These are phyloP conservation scores for Daldinia bambusicola DNA, from an alignment of 495 filamentous ascomycete genomes.

Conservation along the genomic window DNA sequence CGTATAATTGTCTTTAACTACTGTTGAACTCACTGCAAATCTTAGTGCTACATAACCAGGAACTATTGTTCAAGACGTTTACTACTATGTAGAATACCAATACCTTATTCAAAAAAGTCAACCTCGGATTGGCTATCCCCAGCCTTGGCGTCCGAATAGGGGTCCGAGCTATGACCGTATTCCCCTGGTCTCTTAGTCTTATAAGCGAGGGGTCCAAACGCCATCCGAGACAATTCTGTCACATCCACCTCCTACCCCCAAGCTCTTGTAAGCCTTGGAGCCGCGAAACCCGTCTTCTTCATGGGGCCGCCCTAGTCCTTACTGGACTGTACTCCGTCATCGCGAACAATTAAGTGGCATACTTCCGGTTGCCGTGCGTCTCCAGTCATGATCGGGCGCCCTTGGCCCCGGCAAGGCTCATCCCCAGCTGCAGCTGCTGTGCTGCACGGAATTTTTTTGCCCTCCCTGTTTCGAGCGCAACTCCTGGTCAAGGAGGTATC, in stretches of 20 bases:
- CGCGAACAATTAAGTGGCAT: conserved; percentile 39
- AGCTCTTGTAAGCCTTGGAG: conserved; percentile 42
- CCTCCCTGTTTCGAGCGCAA: conserved; percentile 60
- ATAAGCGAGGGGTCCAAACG: conserved; percentile 55
- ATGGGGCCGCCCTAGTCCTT: conserved; percentile 27
- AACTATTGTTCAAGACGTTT: neutral
- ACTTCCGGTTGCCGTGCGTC: conserved; percentile 33
- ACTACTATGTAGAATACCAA: neutral
- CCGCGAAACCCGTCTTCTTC: conserved; percentile 26
- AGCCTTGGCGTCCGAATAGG: conserved; percentile 18
- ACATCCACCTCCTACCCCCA: conserved; percentile 54
- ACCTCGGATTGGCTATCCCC: conserved; percentile 17
- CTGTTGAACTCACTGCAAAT: neutral
- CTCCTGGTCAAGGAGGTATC: conserved; percentile 51
- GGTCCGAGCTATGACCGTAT: conserved; percentile 42
- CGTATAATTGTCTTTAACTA: neutral
- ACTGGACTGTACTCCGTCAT: conserved; percentile 24
- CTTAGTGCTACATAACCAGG: neutral
- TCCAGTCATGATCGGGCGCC: conserved; percentile 30
- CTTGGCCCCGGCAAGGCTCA: conserved; percentile 19
- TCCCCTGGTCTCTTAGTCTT: conserved; percentile 34
- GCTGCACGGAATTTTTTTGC: conserved; percentile 51
- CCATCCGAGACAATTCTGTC: conserved; percentile 60
- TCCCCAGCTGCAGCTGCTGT: conserved; percentile 29
- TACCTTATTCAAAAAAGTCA: neutral